Conservation (phyloP, 2,329 filamentous ascomycete genomes). For the Trichoderma aggressivum region DNA sequence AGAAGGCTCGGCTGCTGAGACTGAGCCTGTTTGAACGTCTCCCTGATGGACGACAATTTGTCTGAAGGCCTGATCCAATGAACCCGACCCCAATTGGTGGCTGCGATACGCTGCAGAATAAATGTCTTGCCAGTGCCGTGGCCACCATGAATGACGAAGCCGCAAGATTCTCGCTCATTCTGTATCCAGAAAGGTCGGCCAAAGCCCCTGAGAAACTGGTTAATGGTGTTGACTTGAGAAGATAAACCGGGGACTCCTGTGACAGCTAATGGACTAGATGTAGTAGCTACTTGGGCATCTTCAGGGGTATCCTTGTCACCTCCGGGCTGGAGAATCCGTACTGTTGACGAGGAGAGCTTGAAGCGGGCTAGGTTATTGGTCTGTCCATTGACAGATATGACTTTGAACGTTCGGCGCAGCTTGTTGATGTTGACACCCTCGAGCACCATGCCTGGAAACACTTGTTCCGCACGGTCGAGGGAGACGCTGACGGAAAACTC, state of each 20-base stretch:
- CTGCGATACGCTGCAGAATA: conserved; percentile 65
- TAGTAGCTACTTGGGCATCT: neutral
- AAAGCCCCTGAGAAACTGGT: conserved; percentile 61
- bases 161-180: conserved; percentile 43
- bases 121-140: conserved; percentile 82
- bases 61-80: conserved; percentile 56
- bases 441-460: conserved; percentile 68
- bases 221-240: conserved; percentile 61
- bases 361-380: conserved; percentile 44
- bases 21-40: conserved; percentile 66
- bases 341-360: conserved; percentile 34
- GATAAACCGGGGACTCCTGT: conserved; percentile 65
- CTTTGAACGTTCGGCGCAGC: conserved; percentile 47
- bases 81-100: conserved; percentile 67
- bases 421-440: conserved; percentile 50
- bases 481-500: conserved; percentile 33
- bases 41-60: conserved; percentile 59
- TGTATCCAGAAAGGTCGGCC: conserved; percentile 35
- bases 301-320: conserved; percentile 22
- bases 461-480: conserved; percentile 58
- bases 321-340: conserved; percentile 38
- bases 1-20: conserved; percentile 71
- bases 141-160: conserved; percentile 74
- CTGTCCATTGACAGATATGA: conserved; percentile 53
- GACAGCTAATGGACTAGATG: conserved; percentile 41